phyloP scores from a whole-genome alignment of 2,329 filamentous ascomycete genomes.

The Aspergillus nomiae region DNA sequence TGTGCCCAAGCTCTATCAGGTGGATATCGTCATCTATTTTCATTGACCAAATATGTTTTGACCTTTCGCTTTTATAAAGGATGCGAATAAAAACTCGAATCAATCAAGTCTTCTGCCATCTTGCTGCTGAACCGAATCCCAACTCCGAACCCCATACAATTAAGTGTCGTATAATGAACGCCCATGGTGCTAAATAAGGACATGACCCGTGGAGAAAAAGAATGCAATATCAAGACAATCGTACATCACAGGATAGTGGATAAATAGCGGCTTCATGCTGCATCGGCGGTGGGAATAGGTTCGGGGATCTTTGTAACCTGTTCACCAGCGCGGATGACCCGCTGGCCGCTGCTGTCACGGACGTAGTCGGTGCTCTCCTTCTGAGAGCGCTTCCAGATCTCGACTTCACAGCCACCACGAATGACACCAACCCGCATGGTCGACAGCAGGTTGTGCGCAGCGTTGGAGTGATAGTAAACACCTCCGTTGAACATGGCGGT shows the following conservation, averaged over 20 bases:
- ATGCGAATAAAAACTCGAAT: background rate
- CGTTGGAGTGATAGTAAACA: slow-evolving; percentile 87
- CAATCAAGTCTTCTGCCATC: background rate
- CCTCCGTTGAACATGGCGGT: slow-evolving; percentile 91
- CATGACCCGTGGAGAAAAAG: slow-evolving; percentile 15
- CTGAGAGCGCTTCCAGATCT: slow-evolving; percentile 89
- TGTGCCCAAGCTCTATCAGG: background rate
- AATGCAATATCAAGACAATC: slow-evolving; percentile 11
- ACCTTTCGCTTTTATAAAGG: slow-evolving; percentile 1
- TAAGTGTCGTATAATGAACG: slow-evolving; percentile 17
- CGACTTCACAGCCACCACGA: slow-evolving; percentile 82
- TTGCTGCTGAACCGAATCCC: background rate
- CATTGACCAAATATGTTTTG: background rate
- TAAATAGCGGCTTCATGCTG: slow-evolving; percentile 53
- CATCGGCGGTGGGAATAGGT: slow-evolving; percentile 80
- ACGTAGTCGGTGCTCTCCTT: slow-evolving; percentile 75
- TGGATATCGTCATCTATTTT: slow-evolving; percentile 10
- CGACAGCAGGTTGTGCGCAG: slow-evolving; percentile 82
- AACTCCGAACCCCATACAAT: slow-evolving; percentile 22
- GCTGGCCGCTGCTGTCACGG: slow-evolving; percentile 77
- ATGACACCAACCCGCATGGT: slow-evolving; percentile 88
- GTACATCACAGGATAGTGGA: slow-evolving; percentile 11
- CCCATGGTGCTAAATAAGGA: slow-evolving; percentile 27
- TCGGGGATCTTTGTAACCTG: slow-evolving; percentile 83
- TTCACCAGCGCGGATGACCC: slow-evolving; percentile 80